Percentiles rank a stretch among this genome's conserved stretches.
These are phyloP conservation scores for Penicillium pulvis DNA, from an alignment of 495 filamentous ascomycete species.

Conservation along the genomic window DNA sequence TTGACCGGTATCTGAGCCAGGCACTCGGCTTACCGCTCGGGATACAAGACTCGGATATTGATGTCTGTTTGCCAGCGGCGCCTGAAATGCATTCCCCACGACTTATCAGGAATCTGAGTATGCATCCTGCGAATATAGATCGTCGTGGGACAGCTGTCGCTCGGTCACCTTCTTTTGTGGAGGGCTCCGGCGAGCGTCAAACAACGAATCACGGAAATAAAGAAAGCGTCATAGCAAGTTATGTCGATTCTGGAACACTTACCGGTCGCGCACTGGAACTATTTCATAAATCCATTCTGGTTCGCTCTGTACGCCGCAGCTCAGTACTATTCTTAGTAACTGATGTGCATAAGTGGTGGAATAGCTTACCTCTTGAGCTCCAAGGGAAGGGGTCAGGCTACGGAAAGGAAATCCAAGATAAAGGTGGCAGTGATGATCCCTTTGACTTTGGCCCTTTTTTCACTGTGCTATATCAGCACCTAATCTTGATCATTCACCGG, in stretches of 20 bases:
- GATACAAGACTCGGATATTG: conserved; percentile 46
- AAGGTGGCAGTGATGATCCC: conserved; percentile 17
- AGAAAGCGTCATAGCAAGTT: conserved; percentile 39
- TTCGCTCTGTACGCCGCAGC: conserved; percentile 37
- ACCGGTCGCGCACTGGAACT: conserved; percentile 43
- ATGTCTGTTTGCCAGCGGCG: conserved; percentile 40
- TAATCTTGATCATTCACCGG: conserved; percentile 66
- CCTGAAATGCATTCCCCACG: conserved; percentile 34
- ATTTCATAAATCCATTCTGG: conserved; percentile 46
- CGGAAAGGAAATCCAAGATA: not conserved
- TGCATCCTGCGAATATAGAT: not conserved
- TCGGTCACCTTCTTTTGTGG: not conserved
- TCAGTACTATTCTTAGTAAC: conserved; percentile 42
- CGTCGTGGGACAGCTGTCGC: not conserved
- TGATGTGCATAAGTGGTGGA: conserved; percentile 51
- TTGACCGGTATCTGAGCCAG: conserved; percentile 52
- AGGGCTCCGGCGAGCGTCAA: not conserved
- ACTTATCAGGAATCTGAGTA: conserved; percentile 4
- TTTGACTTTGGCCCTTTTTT: conserved; percentile 47
- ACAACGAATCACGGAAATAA: conserved; percentile 6
- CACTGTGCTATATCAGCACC: conserved; percentile 66
- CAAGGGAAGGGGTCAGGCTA: conserved; percentile 17
- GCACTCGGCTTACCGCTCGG: conserved; percentile 47
- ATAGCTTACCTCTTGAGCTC: conserved; percentile 37
- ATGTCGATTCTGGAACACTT: conserved; percentile 43